Evolutionary conservation across 148 eudicot species (phyloP).

Genomic region (Polygonum maritimum): DNA sequence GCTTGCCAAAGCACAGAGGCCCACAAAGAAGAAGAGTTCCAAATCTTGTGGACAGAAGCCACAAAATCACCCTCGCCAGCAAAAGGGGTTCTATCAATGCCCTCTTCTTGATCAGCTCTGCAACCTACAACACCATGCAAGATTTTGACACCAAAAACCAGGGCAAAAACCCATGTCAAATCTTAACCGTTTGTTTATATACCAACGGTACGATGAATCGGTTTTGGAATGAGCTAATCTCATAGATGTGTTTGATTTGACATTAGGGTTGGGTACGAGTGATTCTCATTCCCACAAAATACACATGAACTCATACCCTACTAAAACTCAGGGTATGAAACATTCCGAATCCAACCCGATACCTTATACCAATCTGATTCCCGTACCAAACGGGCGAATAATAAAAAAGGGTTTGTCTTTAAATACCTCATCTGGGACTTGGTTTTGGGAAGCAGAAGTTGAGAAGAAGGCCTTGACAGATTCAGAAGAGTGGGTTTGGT

Average conservation of each 20-base stretch:
- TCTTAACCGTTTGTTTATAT: background rate
- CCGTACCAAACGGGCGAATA: no score
- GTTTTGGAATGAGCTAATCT: no score
- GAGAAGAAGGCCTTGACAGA: slow-evolving; percentile 33
- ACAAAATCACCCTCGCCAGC: slow-evolving; percentile 28
- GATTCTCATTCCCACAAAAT: no score
- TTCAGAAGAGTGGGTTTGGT: slow-evolving; percentile 12
- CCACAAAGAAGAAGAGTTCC: slow-evolving; percentile 66
- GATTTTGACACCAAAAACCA: background rate
- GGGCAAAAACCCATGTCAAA: background rate
- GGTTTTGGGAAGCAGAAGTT: slow-evolving; percentile 43
- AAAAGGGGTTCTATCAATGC: slow-evolving; percentile 38
- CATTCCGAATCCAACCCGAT: no score
- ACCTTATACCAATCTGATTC: no score
- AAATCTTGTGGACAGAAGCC: slow-evolving; percentile 45
- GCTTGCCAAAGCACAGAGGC: slow-evolving; percentile 25
- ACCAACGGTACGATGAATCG: no score
- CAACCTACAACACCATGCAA: slow-evolving; percentile 41
- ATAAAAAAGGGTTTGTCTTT: background rate
- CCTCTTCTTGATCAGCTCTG: slow-evolving; percentile 23
- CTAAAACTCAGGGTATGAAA: no score
- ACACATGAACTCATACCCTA: no score
- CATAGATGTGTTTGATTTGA: no score
- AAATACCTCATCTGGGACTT: slow-evolving; percentile 54
- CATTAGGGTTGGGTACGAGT: no score